Conservation (phyloP, 192 early-diverging fungal species). For the Gaertneriomyces sp. region DNA sequence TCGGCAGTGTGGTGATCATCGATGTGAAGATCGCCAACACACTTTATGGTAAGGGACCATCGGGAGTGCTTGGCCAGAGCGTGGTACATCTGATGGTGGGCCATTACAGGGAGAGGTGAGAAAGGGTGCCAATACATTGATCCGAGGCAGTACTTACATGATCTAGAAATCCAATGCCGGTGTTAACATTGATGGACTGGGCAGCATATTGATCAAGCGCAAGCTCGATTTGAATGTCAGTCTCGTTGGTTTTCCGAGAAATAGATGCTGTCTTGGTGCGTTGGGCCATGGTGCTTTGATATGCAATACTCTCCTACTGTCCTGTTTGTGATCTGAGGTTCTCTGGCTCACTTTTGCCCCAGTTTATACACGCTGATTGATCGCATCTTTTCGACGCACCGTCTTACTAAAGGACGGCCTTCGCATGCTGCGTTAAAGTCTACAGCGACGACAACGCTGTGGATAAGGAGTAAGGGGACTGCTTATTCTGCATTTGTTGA, state of each 20-base stretch:
- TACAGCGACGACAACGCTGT: too few species aligned
- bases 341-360: too few species aligned
- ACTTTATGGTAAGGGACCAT: slow-evolving; percentile 82
- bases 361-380: too few species aligned
- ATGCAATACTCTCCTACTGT: too few species aligned
- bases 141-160: slow-evolving; percentile 60
- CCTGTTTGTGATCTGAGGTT: too few species aligned
- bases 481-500: too few species aligned
- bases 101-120: not conserved
- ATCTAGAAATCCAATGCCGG: slow-evolving; percentile 97
- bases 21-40: slow-evolving; percentile 92
- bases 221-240: slow-evolving; percentile 75
- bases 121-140: not conserved
- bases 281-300: slow-evolving; percentile 3
- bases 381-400: too few species aligned
- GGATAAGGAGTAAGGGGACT: too few species aligned
- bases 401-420: too few species aligned
- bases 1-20: slow-evolving; percentile 99
- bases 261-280: slow-evolving; percentile 36
- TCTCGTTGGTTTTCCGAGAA: slow-evolving; percentile 90
- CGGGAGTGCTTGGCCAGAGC: slow-evolving; percentile 95
- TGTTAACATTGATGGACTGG: slow-evolving; percentile 75
- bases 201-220: slow-evolving; percentile 49
- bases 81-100: slow-evolving; percentile 77
- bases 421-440: too few species aligned